Evolutionary conservation across 495 filamentous ascomycete species (phyloP), one percentile per base, ranked within the genome.

Genomic region (Tuber indicum): DNA sequence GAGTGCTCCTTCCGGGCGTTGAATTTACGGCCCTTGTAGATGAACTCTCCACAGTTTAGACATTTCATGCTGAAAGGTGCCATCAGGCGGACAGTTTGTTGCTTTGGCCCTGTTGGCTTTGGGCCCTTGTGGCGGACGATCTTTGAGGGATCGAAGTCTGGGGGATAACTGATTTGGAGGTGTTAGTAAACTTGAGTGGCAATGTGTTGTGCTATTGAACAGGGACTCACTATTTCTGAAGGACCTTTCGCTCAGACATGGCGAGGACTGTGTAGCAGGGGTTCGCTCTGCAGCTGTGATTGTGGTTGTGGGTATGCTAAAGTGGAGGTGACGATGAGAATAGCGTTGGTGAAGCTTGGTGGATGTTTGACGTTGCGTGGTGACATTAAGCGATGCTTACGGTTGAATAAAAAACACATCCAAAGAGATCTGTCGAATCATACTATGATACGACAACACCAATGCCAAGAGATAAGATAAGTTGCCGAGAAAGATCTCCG

Each of bases 51-150:
- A 85, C 95, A 98, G 73, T 90, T 87, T 26, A 89, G 91, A 84
- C 96, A 98, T 85, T 92, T 93, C 92, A 99, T 97, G 42, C 90
- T 88, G 84, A 98, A 99, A 76, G 96, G 96, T 0, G 96, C 94
- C 93, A 98, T 98, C 32, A 99, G 87, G n/a, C 96, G 92, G 71
- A 98, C 94, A 7, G 91, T 93, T 82, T 94, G 92, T 32, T 93
- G 89, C 78, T 94, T 95, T 7, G 92, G 92, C 8, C 93, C 93
- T 47, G 89, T 86, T 74, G 89, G 87, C 81, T 95, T 96, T 44
- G 91, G 90, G 5, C 86, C 87, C 26, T 90, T 88, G 7, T 89
- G 89, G 71, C 93, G 91, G 74, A 88, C 87, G 86, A 95, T 90
- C 80, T 91, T 91, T 43, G 90, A 91, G 26, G 96, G 96, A 86